Conservation (phyloP, 169 alveolate species). For the Plasmodium relictum region DNA sequence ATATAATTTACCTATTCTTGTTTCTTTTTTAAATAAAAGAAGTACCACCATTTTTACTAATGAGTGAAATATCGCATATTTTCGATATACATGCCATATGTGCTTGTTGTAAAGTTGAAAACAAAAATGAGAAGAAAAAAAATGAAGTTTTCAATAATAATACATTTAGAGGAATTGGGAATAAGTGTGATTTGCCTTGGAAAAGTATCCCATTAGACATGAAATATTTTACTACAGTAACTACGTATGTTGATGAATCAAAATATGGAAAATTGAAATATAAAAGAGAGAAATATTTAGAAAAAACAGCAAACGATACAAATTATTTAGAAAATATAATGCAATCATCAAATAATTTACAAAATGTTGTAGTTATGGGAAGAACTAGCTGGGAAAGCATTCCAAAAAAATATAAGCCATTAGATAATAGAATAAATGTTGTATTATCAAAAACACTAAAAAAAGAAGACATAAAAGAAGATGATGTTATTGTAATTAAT, state of each 20-base stretch:
- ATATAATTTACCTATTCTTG: too few species aligned
- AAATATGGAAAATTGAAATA: constrained; percentile 40
- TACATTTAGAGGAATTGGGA: constrained; percentile 90
- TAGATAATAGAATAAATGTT: constrained; percentile 91
- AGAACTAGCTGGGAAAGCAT: constrained; percentile 96
- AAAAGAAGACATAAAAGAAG: constrained; percentile 66
- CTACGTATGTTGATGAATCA: constrained; percentile 78
- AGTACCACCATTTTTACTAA: neutral
- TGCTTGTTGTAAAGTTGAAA: constrained; percentile 67
- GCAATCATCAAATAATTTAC: constrained; percentile 49
- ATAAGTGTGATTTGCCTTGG: constrained; percentile 94
- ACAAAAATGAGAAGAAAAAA: constrained; percentile 17
- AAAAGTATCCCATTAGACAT: constrained; percentile 88
- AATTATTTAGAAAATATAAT: constrained; percentile 14
- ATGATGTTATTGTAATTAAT: constrained; percentile 77
- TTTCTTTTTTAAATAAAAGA: too few species aligned
- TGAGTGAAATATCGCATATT: constrained; percentile 34
- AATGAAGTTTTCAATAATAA: constrained; percentile 7
- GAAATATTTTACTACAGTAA: constrained; percentile 87
- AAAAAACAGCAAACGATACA: neutral
- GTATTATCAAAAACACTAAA: constrained; percentile 88
- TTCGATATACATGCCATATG: constrained; percentile 74
- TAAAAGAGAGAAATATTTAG: constrained; percentile 43
- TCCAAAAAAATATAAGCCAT: constrained; percentile 90
- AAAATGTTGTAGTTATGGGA: constrained; percentile 96